phyloP scores from a whole-genome alignment of 306 rosid species.

The Sophora flavescens region DNA sequence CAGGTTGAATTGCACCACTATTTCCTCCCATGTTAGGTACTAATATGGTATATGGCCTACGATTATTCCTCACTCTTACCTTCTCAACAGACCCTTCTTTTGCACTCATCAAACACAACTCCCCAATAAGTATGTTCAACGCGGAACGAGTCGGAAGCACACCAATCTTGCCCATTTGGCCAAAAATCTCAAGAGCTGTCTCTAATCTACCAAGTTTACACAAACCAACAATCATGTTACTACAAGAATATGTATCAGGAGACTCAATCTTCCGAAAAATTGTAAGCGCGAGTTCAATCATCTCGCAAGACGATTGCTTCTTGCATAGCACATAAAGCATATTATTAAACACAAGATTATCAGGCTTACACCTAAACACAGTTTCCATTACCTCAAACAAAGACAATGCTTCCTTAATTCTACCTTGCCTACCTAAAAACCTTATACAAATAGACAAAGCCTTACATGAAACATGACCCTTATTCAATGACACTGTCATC shows the following conservation, averaged over 20 bases:
- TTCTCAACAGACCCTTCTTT: slow-evolving; percentile 69
- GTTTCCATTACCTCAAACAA: slow-evolving; percentile 73
- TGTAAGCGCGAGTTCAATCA: slow-evolving; percentile 61
- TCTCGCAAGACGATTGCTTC: slow-evolving; percentile 64
- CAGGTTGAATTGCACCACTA: slow-evolving; percentile 65
- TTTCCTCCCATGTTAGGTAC: slow-evolving; percentile 68
- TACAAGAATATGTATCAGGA: slow-evolving; percentile 73
- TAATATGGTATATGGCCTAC: slow-evolving; percentile 62
- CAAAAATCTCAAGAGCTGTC: slow-evolving; percentile 66
- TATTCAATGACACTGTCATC: slow-evolving; percentile 53
- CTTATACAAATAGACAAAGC: slow-evolving; percentile 71
- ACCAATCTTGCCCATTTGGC: slow-evolving; percentile 59
- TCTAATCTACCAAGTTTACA: slow-evolving; percentile 68
- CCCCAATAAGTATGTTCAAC: slow-evolving; percentile 65
- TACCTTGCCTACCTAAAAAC: slow-evolving; percentile 78
- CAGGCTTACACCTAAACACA: slow-evolving; percentile 66
- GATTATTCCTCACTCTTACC: slow-evolving; percentile 57
- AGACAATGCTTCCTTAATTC: slow-evolving; percentile 65
- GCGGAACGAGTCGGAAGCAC: slow-evolving; percentile 76
- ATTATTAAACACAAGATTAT: slow-evolving; percentile 71
- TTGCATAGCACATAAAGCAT: slow-evolving; percentile 80
- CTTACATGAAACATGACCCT: slow-evolving; percentile 59
- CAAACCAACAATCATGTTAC: slow-evolving; percentile 75
- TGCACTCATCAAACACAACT: slow-evolving; percentile 65
- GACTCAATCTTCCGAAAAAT: slow-evolving; percentile 61